phyloP scores from a whole-genome alignment of 495 filamentous ascomycete species.

The Entonaema liquescens region DNA sequence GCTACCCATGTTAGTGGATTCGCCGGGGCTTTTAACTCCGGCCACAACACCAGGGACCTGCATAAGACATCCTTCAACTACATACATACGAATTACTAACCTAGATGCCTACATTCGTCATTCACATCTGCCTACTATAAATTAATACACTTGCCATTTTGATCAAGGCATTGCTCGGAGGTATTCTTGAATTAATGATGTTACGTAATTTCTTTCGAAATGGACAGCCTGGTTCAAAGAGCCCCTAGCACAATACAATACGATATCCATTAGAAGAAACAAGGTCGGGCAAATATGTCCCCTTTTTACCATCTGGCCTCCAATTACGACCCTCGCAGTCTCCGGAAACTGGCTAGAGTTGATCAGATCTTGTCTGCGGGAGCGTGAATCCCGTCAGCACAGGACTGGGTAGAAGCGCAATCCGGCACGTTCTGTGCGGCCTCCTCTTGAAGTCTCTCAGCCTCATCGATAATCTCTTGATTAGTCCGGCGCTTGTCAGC shows the following conservation, averaged over 20 bases:
- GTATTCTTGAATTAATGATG: no score
- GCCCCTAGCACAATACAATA: no score
- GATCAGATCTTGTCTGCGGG: not conserved
- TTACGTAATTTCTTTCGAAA: no score
- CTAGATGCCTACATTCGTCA: not conserved
- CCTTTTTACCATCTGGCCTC: not conserved
- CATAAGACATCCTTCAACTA: not conserved
- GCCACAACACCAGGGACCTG: not conserved
- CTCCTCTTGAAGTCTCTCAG: not conserved
- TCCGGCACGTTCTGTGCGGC: not conserved
- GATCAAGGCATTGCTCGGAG: no score
- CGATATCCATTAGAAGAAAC: not conserved
- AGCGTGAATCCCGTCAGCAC: not conserved
- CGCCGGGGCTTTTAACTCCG: not conserved
- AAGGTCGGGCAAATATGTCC: not conserved
- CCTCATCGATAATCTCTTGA: not conserved
- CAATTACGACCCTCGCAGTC: not conserved
- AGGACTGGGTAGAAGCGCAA: not conserved
- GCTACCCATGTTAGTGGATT: no score
- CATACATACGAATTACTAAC: not conserved
- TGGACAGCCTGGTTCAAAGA: no score
- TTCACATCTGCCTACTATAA: no score
- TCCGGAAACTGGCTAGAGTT: no score
- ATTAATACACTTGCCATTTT: no score
- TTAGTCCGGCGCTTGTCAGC: not conserved